A percentile compares a stretch with the other conserved stretches of the same genome.
phyloP scores from a whole-genome alignment of 495 filamentous ascomycete genomes.

The Mytilinidion resinicola region DNA sequence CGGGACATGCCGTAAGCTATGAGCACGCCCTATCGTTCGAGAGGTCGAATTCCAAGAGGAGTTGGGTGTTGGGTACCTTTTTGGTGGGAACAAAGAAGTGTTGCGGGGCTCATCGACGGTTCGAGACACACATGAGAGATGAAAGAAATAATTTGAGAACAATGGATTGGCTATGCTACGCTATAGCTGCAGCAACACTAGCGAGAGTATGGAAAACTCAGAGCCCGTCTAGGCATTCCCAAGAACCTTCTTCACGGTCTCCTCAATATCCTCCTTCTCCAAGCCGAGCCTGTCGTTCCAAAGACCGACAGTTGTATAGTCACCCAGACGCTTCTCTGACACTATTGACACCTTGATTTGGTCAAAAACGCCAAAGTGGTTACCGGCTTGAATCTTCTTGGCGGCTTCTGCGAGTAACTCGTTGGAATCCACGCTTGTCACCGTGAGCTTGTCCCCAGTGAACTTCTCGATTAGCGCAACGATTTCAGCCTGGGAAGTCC shows the following conservation, averaged over 20 bases:
- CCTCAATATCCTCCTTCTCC: conserved; percentile 24
- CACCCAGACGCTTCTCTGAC: conserved; percentile 7
- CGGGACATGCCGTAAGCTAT: too few species aligned
- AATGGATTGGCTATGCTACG: too few species aligned
- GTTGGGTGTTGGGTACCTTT: too few species aligned
- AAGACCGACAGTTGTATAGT: conserved; percentile 2
- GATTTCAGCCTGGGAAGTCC: conserved; percentile 43
- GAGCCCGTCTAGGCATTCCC: background rate
- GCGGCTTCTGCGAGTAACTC: conserved; percentile 28
- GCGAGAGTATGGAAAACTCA: too few species aligned
- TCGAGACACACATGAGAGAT: too few species aligned
- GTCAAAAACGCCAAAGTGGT: conserved; percentile 26
- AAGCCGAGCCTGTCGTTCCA: conserved; percentile 29
- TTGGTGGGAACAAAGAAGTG: too few species aligned
- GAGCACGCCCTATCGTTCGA: too few species aligned
- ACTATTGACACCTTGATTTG: conserved; percentile 13
- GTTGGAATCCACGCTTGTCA: conserved; percentile 34
- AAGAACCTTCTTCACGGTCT: conserved; percentile 16
- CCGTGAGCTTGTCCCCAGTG: conserved; percentile 39
- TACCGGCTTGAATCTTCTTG: conserved; percentile 36
- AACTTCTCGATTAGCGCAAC: conserved; percentile 41
- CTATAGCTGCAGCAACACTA: too few species aligned
- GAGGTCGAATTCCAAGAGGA: too few species aligned
- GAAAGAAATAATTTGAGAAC: too few species aligned
- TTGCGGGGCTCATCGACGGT: too few species aligned